phyloP scores from a whole-genome alignment of 176 grass and related monocot genomes.

The Oryza longistaminata region DNA sequence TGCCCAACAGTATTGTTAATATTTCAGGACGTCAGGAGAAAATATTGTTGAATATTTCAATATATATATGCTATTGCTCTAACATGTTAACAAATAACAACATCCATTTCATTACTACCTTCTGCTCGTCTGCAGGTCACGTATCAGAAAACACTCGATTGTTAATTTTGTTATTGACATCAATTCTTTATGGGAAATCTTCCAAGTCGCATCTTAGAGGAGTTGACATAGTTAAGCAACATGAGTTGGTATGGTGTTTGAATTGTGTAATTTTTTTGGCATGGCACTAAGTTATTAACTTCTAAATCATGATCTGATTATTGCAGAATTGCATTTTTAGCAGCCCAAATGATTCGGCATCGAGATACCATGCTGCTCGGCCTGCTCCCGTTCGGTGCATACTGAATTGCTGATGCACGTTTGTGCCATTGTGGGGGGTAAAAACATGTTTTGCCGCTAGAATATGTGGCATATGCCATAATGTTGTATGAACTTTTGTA shows the following conservation, averaged over 20 bases:
- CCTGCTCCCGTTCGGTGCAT: neutral
- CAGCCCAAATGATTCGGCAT: neutral
- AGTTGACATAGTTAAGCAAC: constrained; percentile 1
- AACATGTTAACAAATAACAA: neutral
- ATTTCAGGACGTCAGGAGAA: neutral
- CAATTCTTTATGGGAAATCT: neutral
- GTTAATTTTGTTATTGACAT: constrained; percentile 29
- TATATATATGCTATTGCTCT: neutral
- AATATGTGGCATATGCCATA: neutral
- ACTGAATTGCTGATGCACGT: neutral
- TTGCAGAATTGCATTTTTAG: neutral
- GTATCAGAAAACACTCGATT: constrained; percentile 69
- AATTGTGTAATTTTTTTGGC: constrained; percentile 4
- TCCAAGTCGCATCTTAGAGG: constrained; percentile 7
- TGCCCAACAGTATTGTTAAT: neutral
- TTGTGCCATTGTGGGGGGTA: neutral
- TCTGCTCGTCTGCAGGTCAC: constrained; percentile 60
- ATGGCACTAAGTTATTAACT: neutral
- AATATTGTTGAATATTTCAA: neutral
- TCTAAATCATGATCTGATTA: constrained; percentile 3
- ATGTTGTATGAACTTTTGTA: neutral
- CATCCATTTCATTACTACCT: neutral
- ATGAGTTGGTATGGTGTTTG: constrained; percentile 20
- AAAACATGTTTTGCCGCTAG: neutral
- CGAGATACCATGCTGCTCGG: neutral